Base-by-base conservation (phyloP, 306 rosid genomes). In the Medicago arabica region DNA sequence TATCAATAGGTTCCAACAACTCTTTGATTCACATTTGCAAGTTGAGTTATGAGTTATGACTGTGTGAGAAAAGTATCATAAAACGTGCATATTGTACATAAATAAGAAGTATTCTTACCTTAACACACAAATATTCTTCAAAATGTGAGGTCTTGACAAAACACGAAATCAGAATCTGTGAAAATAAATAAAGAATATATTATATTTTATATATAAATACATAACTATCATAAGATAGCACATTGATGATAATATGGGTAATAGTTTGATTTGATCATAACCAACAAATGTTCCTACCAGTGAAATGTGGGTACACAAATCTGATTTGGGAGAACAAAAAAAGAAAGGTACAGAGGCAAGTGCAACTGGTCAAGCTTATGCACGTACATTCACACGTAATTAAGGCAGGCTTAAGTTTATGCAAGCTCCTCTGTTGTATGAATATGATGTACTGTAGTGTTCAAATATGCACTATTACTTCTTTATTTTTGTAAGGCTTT, bases 61-160 rank as follows among this genome's bases (percentile, higher is more conserved):
- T 51, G 36, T 43, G 41, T 43, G 71, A 44, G 75, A 44, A 55
- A n/a, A 82, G 67, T 23, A 57, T 64, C 61, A 12, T 49, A 81
- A 23, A 67, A 76, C 18, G 61, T 66, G 54, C 63, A 72, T 66
- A 69, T 71, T 75, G 49, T 43, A 31, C 44, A 44, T 36, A 6
- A 28, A 57, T 61, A 69, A 60, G 72, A 83, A 65, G 54, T 59
- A 25, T 21, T 57, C 87, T 85, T 88, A 92, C 98, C 97, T 90
- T 94, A 36, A 94, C 97, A 66, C 97, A 83, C 17, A 91, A 87
- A 84, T 94, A 94, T 83, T 91, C 98, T 86, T 91, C 97, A 69
- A 72, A 76, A 86, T 89, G 98, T 11, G 98, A 91, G 71, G 98
- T 91, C 90, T 91, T 92, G 78, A 95, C 97, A 58, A 95, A 94